A percentile compares a stretch with the other conserved stretches of the same genome.
These are phyloP conservation scores for Mycena crocata DNA, from an alignment of 768 basidiomycete genomes.

Conservation along the genomic window DNA sequence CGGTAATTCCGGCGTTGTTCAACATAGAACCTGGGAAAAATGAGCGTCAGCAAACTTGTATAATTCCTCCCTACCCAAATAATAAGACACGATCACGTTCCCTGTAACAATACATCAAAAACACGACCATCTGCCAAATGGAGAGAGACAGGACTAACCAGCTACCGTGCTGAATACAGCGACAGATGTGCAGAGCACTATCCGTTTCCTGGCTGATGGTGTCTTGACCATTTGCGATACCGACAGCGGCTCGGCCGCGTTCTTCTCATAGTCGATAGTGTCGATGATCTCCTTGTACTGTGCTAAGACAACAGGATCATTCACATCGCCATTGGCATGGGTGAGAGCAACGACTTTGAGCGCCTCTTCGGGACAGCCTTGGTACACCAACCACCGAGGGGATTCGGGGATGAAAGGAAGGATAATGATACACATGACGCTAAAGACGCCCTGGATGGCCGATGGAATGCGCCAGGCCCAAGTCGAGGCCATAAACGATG, in stretches of 20 bases:
- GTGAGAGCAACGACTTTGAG: slow-evolving; percentile 43
- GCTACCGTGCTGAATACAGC: slow-evolving; percentile 41
- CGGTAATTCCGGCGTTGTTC: slow-evolving; percentile 35
- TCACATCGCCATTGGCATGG: slow-evolving; percentile 40
- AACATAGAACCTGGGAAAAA: slow-evolving; percentile 28
- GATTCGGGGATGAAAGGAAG: slow-evolving; percentile 52
- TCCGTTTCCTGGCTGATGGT: slow-evolving; percentile 35
- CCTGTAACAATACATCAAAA: slow-evolving; percentile 20
- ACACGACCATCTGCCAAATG: not conserved
- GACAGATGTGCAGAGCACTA: slow-evolving; percentile 33
- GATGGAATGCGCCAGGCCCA: slow-evolving; percentile 50
- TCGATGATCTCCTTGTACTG: slow-evolving; percentile 50
- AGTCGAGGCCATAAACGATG: slow-evolving; percentile 40
- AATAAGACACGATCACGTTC: slow-evolving; percentile 39
- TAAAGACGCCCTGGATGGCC: slow-evolving; percentile 45
- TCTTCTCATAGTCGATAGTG: slow-evolving; percentile 46
- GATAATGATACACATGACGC: slow-evolving; percentile 44
- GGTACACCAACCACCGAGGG: slow-evolving; percentile 52
- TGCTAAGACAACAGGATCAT: slow-evolving; percentile 40
- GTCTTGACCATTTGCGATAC: slow-evolving; percentile 36
- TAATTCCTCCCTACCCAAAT: slow-evolving; percentile 19
- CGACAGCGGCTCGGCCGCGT: slow-evolving; percentile 30
- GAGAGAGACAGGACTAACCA: slow-evolving; percentile 17
- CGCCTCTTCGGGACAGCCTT: slow-evolving; percentile 44
- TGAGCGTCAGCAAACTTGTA: not conserved